phyloP scores from a whole-genome alignment of 768 basidiomycete species.

The Pulveroboletus frians region DNA sequence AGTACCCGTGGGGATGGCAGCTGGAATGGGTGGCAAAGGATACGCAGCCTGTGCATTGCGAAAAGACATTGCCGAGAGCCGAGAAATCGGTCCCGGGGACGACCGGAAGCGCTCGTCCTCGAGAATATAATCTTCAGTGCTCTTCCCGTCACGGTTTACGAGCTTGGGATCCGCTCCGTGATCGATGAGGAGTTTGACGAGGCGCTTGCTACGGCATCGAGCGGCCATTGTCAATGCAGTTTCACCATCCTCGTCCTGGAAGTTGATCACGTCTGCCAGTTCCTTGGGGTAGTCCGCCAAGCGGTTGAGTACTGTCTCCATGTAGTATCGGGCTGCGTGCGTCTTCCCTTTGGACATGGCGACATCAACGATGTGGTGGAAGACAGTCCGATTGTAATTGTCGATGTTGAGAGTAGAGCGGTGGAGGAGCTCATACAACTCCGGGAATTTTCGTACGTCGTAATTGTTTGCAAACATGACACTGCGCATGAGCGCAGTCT shows the following conservation, averaged over 20 bases:
- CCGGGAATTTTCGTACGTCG: slow-evolving; percentile 97
- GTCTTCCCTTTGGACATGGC: slow-evolving; percentile 98
- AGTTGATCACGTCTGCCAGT: slow-evolving; percentile 96
- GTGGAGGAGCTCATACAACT: slow-evolving; percentile 93
- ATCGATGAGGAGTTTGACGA: slow-evolving; percentile 93
- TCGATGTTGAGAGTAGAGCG: slow-evolving; percentile 99
- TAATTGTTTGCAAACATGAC: slow-evolving; percentile 99
- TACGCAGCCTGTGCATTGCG: slow-evolving; percentile 58
- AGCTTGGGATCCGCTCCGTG: slow-evolving; percentile 96
- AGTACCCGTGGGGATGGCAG: slow-evolving; percentile 40
- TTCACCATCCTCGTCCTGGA: slow-evolving; percentile 98
- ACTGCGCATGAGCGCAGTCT: slow-evolving; percentile 95
- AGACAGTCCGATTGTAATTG: slow-evolving; percentile 93
- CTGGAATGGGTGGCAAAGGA: slow-evolving; percentile 40
- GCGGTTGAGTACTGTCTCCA: slow-evolving; percentile 89
- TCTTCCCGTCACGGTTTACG: slow-evolving; percentile 91
- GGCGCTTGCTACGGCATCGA: slow-evolving; percentile 87
- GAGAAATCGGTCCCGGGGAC: slow-evolving; percentile 75
- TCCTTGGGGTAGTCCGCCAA: slow-evolving; percentile 93
- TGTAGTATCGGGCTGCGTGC: slow-evolving; percentile 96
- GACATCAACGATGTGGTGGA: slow-evolving; percentile 96
- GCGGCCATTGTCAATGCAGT: slow-evolving; percentile 97
- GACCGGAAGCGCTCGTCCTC: slow-evolving; percentile 97
- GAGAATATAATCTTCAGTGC: slow-evolving; percentile 96
- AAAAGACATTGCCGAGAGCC: slow-evolving; percentile 62